Evolutionary conservation across 148 eudicot species (phyloP).

Genomic region (Fagopyrum tataricum): DNA sequence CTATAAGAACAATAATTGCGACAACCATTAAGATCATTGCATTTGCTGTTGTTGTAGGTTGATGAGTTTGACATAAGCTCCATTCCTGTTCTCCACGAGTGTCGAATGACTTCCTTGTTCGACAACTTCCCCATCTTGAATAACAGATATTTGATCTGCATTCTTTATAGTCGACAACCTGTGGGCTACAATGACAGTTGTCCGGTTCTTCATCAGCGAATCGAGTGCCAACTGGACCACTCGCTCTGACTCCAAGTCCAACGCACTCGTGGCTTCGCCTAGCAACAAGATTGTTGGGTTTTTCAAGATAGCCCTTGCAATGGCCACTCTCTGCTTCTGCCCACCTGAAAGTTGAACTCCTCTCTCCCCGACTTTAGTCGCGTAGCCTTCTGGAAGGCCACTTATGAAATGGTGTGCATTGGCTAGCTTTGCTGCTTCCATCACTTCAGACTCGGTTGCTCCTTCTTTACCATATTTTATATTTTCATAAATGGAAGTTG

Average conservation of each 20-base stretch:
- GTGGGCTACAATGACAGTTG: conserved; percentile 82
- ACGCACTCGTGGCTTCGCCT: conserved; percentile 92
- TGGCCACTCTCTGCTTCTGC: conserved; percentile 93
- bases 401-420: conserved; percentile 89
- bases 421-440: conserved; percentile 81
- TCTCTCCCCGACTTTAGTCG: conserved; percentile 82
- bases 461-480: conserved; percentile 88
- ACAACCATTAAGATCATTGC: background rate
- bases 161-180: conserved; percentile 78
- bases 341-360: conserved; percentile 93
- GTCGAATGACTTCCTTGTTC: conserved; percentile 76
- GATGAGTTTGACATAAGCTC: conserved; percentile 63
- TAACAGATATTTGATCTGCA: conserved; percentile 77
- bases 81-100: conserved; percentile 55
- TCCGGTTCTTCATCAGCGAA: conserved; percentile 76
- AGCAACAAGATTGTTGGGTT: conserved; percentile 70
- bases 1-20: too few relatives aligned
- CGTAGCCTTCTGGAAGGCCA: conserved; percentile 85
- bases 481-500: conserved; percentile 80
- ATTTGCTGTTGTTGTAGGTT: conserved; percentile 51
- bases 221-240: conserved; percentile 83
- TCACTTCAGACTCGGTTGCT: conserved; percentile 68
- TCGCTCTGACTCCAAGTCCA: conserved; percentile 80
- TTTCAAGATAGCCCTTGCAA: conserved; percentile 79
- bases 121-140: conserved; percentile 73